Percentiles rank a stretch among this genome's conserved stretches.
Evolutionary conservation across 176 grass and related monocot species (phyloP).

Genomic region (Cenchrus fungigraminus): DNA sequence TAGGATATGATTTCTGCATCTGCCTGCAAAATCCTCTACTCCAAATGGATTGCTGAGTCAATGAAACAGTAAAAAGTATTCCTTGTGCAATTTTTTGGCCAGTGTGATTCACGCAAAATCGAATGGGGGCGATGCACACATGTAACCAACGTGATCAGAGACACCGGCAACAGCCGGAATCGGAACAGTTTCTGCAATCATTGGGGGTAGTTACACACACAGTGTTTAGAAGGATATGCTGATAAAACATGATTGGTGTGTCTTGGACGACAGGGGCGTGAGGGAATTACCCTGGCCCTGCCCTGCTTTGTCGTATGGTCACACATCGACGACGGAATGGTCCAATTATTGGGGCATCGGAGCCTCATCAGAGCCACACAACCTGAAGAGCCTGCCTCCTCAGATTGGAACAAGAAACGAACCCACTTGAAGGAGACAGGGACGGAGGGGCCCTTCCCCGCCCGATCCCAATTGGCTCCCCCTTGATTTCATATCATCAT

Average conservation of each 20-base stretch:
- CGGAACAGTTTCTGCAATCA: not conserved
- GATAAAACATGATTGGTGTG: not conserved
- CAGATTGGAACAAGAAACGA: slow-evolving; percentile 54
- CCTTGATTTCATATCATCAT: not conserved
- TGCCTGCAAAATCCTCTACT: not conserved
- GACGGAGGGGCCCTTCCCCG: not conserved
- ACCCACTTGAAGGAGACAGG: slow-evolving; percentile 43
- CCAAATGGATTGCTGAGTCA: not conserved
- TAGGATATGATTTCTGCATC: not conserved
- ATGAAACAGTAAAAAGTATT: not conserved
- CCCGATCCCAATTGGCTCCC: not conserved
- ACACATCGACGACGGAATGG: not conserved
- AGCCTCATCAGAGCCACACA: slow-evolving; percentile 48
- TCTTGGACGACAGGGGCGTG: not conserved
- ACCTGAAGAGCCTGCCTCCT: slow-evolving; percentile 40
- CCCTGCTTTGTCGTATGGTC: not conserved
- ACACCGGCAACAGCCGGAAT: not conserved
- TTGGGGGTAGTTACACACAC: not conserved
- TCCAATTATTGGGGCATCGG: slow-evolving; percentile 50
- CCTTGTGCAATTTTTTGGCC: not conserved
- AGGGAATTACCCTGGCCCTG: not conserved
- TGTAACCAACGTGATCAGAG: not conserved
- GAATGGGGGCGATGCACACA: not conserved
- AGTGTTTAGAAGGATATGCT: not conserved
- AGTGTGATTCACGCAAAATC: not conserved